Conservation (phyloP, 1,284 basidiomycete species). For the Malassezia psittaci region DNA sequence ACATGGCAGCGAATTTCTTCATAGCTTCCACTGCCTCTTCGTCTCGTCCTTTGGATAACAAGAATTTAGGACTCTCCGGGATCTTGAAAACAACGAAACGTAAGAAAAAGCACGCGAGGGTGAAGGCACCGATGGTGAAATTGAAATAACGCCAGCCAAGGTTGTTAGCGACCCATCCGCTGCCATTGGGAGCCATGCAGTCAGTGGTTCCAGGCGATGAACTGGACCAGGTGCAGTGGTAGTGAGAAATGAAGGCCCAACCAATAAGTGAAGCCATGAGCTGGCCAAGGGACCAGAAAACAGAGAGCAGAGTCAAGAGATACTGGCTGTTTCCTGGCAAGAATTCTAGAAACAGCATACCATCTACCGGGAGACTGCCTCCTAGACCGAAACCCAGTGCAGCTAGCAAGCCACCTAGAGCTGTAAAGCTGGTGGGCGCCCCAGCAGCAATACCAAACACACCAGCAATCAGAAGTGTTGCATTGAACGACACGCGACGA, state of each 20-base stretch:
- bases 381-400: slow-evolving; percentile 43
- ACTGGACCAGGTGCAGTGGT: slow-evolving; percentile 26
- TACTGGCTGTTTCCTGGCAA: slow-evolving; percentile 40
- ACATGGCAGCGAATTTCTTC: slow-evolving; percentile 37
- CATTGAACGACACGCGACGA: slow-evolving; percentile 43
- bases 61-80: slow-evolving; percentile 46
- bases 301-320: slow-evolving; percentile 39
- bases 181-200: slow-evolving; percentile 9
- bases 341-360: slow-evolving; percentile 47
- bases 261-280: slow-evolving; percentile 39
- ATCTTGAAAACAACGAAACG: slow-evolving; percentile 43
- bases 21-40: slow-evolving; percentile 41
- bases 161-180: slow-evolving; percentile 29
- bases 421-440: slow-evolving; percentile 36
- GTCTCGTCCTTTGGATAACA: slow-evolving; percentile 44
- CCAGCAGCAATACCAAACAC: slow-evolving; percentile 43
- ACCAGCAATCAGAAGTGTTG: slow-evolving; percentile 41
- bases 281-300: slow-evolving; percentile 47
- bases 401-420: slow-evolving; percentile 37
- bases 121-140: slow-evolving; percentile 40
- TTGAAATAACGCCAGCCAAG: slow-evolving; percentile 44
- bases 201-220: neutral
- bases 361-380: slow-evolving; percentile 45
- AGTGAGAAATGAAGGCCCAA: slow-evolving; percentile 45
- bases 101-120: slow-evolving; percentile 35